Evolutionary conservation across 2,329 filamentous ascomycete genomes (phyloP).

Genomic region (Sporothrix pallida): DNA sequence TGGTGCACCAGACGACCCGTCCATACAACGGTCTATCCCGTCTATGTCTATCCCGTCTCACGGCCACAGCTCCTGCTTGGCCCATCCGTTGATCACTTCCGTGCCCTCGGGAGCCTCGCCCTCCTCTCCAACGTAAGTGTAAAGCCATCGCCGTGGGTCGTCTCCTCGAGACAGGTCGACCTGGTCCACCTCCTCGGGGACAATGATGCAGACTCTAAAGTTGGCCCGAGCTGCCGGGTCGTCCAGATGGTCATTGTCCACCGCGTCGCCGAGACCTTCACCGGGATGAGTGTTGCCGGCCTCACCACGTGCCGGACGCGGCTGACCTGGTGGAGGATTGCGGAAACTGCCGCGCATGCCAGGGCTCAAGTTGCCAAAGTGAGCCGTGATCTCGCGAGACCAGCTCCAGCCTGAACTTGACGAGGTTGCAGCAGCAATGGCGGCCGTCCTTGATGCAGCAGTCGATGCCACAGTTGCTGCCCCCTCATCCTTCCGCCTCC

Average conservation of each 20-base stretch:
- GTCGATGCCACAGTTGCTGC: background rate
- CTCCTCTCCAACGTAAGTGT: conserved; percentile 60
- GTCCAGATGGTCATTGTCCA: conserved; percentile 69
- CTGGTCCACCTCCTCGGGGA: conserved; percentile 77
- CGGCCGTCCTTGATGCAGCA: background rate
- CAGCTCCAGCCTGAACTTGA: conserved; percentile 69
- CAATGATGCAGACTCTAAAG: conserved; percentile 83
- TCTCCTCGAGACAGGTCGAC: conserved; percentile 72
- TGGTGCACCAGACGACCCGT: background rate
- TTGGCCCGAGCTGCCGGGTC: conserved; percentile 74
- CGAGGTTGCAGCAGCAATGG: background rate
- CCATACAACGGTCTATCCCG: background rate
- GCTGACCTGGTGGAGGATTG: conserved; percentile 71
- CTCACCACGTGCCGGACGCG: conserved; percentile 56
- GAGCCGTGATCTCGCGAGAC: conserved; percentile 77
- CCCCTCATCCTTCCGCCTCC: conserved; percentile 38
- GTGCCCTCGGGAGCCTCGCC: conserved; percentile 42
- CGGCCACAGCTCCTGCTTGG: conserved; percentile 73
- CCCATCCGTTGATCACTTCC: conserved; percentile 63
- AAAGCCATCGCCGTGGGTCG: conserved; percentile 68
- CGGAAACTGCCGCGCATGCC: conserved; percentile 78
- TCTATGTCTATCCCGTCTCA: conserved; percentile 41
- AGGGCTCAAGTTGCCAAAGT: conserved; percentile 89
- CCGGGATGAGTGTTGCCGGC: conserved; percentile 43
- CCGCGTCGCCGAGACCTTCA: conserved; percentile 63